Evolutionary conservation across 768 basidiomycete species (phyloP), one percentile per base, ranked within the genome.

Genomic region (Pisolithus albus): DNA sequence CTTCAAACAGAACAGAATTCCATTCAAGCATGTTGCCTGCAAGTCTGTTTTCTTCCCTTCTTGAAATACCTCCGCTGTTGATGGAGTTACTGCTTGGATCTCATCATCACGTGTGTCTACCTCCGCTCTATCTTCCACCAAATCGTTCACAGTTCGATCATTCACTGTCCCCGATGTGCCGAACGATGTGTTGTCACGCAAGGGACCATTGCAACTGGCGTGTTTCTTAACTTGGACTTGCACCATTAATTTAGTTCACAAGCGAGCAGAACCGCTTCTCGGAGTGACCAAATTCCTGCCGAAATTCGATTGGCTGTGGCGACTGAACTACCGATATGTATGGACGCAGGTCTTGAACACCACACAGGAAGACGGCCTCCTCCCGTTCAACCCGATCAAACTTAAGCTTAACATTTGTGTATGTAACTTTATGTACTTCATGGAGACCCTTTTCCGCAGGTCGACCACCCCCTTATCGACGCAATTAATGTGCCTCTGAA

Each of bases 371-470:
- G 11, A 43, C 26, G 2, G 6, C n/a, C n/a, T 10, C 10, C 39
- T 11, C 38, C 7, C 30, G 21, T 34, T 39, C 36, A 37, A 19
- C 32, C 41, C 38, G 58, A 46, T 48, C 49, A 60, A 62, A 62
- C 60, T 49, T 60, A 57, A 62, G 59, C 52, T 59, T 61, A 51
- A 49, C 44, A 28, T 3, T n/a, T 23, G 18, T 40, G 51, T 58
- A 56, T 60, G 54, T 58, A 60, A 64, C 53, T 47, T 53, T 37
- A 53, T 60, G 56, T 56, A 37, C 52, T 52, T 32, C 38, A 39
- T 11, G 40, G 19, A 32, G 38, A 19, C 18, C 36, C 9, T 46
- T 38, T 45, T 3, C 13, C 28, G 50, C 63, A 56, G 54, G 58
- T 55, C 61, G 59, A 51, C 50, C 30, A 36, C 43, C n/a, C n/a